phyloP scores from a whole-genome alignment of 352 stramenopile species.

The Pythium dissotocum region DNA sequence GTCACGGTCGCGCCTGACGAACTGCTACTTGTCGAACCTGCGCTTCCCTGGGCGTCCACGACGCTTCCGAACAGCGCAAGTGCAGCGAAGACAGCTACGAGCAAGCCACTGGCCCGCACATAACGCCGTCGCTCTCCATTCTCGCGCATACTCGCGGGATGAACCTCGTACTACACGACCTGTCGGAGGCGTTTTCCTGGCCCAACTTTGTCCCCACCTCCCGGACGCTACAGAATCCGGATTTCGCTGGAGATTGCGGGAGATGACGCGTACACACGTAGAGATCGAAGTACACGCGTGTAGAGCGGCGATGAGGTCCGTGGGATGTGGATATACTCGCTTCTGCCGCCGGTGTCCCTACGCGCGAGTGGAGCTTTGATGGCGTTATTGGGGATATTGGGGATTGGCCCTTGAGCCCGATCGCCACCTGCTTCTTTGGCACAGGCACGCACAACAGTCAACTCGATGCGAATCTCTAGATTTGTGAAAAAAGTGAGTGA shows the following conservation, averaged over 20 bases:
- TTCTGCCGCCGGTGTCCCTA: background rate
- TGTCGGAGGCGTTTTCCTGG: background rate
- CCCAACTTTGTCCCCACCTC: constrained; percentile 5
- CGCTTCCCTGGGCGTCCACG: background rate
- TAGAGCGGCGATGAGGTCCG: background rate
- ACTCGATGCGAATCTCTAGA: background rate
- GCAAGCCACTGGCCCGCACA: background rate
- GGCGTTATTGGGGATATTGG: background rate
- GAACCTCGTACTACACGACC: background rate
- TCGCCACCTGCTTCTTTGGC: constrained; percentile 25
- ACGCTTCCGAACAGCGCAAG: background rate
- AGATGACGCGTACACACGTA: constrained; percentile 6
- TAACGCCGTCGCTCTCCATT: constrained; percentile 9
- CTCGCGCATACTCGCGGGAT: constrained; percentile 13
- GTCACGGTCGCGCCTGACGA: constrained; percentile 1
- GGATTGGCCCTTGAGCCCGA: background rate
- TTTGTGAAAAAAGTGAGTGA: background rate
- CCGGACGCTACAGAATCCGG: background rate
- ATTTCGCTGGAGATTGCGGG: background rate
- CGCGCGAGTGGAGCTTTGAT: background rate
- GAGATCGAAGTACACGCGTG: background rate
- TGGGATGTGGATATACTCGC: constrained; percentile 8
- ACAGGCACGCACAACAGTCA: constrained; percentile 11
- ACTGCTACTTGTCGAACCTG: background rate
- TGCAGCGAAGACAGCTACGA: background rate